These are phyloP conservation scores for Colletotrichum shisoi DNA, from an alignment of 2,329 filamentous ascomycete species.

Conservation along the genomic window DNA sequence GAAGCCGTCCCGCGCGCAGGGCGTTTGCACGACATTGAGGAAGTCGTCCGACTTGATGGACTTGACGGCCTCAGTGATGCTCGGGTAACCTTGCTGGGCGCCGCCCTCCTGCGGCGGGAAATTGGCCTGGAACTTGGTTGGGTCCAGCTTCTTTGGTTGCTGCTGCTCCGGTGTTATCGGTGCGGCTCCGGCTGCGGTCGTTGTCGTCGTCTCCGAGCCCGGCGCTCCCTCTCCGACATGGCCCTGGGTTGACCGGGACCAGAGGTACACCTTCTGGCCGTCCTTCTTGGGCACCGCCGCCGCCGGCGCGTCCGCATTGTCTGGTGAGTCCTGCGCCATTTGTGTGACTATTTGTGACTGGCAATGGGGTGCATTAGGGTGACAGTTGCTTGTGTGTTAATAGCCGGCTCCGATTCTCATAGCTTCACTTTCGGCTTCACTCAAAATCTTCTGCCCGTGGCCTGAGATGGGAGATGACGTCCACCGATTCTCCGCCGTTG, in stretches of 20 bases:
- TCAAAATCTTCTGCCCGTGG: constrained; percentile 39
- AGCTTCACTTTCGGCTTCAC: background rate
- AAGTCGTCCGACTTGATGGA: constrained; percentile 75
- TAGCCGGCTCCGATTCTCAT: background rate
- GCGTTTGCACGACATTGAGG: constrained; percentile 75
- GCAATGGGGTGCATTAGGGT: background rate
- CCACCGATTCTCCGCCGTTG: constrained; percentile 34
- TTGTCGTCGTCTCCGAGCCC: constrained; percentile 22
- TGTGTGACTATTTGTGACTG: background rate
- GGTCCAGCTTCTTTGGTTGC: constrained; percentile 26
- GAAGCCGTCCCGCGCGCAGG: constrained; percentile 84
- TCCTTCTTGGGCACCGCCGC: constrained; percentile 10
- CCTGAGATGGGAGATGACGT: constrained; percentile 41
- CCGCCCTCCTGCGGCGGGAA: constrained; percentile 39
- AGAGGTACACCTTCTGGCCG: constrained; percentile 28
- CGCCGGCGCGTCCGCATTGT: background rate
- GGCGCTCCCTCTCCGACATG: constrained; percentile 40
- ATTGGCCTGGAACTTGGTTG: constrained; percentile 40
- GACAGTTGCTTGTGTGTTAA: background rate
- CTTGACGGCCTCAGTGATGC: constrained; percentile 68
- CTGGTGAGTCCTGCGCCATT: constrained; percentile 33
- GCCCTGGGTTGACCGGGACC: constrained; percentile 20
- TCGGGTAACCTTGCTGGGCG: constrained; percentile 46
- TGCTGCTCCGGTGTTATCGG: constrained; percentile 3
- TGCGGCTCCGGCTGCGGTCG: background rate